Base-by-base conservation (phyloP, 2,329 filamentous ascomycete species). In the Sclerotinia borealis region DNA sequence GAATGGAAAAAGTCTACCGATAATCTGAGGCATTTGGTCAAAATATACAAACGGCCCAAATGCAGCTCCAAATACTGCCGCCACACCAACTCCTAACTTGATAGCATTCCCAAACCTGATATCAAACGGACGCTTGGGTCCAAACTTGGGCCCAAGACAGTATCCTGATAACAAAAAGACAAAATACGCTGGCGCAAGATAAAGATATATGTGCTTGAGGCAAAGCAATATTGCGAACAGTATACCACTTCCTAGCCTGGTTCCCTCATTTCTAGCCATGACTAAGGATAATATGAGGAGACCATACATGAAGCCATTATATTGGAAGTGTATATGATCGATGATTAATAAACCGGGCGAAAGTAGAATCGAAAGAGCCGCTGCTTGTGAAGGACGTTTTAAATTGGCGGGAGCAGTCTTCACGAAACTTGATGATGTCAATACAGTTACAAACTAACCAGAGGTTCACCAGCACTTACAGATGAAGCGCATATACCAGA, bases 261-360 rank as follows among this genome's bases (percentile, higher is more conserved):
- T 90, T 3, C 88, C 88, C 72, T 84, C 85, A 70, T 88, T 85
- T 58, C 91, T 87, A 8, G 92, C 92, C 64, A 96, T 79, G 1
- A 96, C 89, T 54, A 99, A 82, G 2, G 95, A 98, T 61, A 93
- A 81, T 43, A 98, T 84, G 58, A 99, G 80, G 49, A 98, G 80
- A 43, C 95, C 95, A 75, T 98, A 99, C 77, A 99, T 86, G 77
- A 93, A 92, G 47, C 95, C 93, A 79, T 99, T 99, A 80, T 99
- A 99, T 80, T 99, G 95, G 76, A 99, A 99, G 76, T 97, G 93
- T 68, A 97, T 93, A 75, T 99, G 95, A 74, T 99, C 95, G 75
- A 99, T 98, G 74, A 99, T 96, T 65, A 99, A 81, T 41, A 99
- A 84, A 2, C 93, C 95, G 0, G 95, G 95, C 0, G 93, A 98